Conservation (phyloP, 179 eudicot genomes). For the Drosera spatulata region DNA sequence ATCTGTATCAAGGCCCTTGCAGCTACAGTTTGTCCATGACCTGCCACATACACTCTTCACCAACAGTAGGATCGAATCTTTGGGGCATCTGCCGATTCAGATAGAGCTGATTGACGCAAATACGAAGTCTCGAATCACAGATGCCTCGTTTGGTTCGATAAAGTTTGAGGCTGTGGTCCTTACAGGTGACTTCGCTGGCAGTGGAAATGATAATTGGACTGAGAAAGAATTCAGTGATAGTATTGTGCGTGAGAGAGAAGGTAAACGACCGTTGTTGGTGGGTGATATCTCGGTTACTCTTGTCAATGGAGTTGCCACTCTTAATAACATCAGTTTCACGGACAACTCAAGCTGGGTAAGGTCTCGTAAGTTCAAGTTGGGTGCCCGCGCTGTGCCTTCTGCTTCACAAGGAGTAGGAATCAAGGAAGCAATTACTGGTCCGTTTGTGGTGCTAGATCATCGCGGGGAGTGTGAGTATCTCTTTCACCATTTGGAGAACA, state of each 20-base stretch:
- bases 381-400: slow-evolving; percentile 34
- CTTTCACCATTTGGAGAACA: background rate
- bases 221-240: slow-evolving; percentile 30
- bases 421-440: slow-evolving; percentile 63
- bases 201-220: slow-evolving; percentile 56
- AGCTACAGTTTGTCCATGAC: slow-evolving; percentile 38
- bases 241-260: slow-evolving; percentile 55
- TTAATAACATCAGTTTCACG: slow-evolving; percentile 37
- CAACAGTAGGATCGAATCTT: slow-evolving; percentile 37
- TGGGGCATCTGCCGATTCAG: slow-evolving; percentile 27
- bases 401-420: slow-evolving; percentile 25
- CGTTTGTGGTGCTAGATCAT: slow-evolving; percentile 73
- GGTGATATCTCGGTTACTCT: slow-evolving; percentile 36
- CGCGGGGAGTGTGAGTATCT: slow-evolving; percentile 75
- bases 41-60: slow-evolving; percentile 45
- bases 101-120: slow-evolving; percentile 40
- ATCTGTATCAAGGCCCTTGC: slow-evolving; percentile 27
- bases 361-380: slow-evolving; percentile 63
- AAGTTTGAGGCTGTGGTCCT: slow-evolving; percentile 47
- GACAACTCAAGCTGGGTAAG: slow-evolving; percentile 89
- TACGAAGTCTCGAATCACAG: slow-evolving; percentile 19
- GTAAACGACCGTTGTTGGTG: slow-evolving; percentile 68
- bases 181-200: slow-evolving; percentile 47
- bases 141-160: slow-evolving; percentile 37
- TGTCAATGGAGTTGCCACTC: slow-evolving; percentile 42